phyloP scores from a whole-genome alignment of 2,329 filamentous ascomycete genomes.

The Diaporthe longicolla region DNA sequence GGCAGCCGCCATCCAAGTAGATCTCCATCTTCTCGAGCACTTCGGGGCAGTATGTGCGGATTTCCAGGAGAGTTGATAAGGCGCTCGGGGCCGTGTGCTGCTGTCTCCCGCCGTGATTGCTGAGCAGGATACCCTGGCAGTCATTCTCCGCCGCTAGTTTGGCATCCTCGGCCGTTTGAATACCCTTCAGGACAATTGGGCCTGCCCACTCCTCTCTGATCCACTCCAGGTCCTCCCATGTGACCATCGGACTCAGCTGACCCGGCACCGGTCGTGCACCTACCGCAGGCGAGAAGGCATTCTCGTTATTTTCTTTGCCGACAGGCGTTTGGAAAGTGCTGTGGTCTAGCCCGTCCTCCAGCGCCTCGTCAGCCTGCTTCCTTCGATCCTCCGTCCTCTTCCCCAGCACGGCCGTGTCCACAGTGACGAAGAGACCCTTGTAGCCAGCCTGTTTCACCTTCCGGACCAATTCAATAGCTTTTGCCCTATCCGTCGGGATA shows the following conservation, averaged over 20 bases:
- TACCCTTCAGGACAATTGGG: constrained; percentile 42
- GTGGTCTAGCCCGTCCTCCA: constrained; percentile 40
- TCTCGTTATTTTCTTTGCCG: constrained; percentile 28
- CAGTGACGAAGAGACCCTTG: constrained; percentile 57
- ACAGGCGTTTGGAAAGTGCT: constrained; percentile 22
- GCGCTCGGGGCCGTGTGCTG: constrained; percentile 41
- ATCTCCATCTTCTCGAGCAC: constrained; percentile 66
- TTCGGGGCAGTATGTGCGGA: constrained; percentile 65
- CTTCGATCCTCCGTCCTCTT: constrained; percentile 46
- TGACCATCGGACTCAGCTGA: constrained; percentile 41
- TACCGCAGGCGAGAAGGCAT: constrained; percentile 37
- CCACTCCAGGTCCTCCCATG: constrained; percentile 45
- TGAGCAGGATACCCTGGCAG: constrained; percentile 43
- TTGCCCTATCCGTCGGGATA: constrained; percentile 53
- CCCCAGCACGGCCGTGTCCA: constrained; percentile 49
- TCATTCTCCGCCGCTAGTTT: constrained; percentile 37
- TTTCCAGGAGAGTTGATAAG: constrained; percentile 61
- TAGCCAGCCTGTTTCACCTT: constrained; percentile 52
- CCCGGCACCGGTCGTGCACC: constrained; percentile 41
- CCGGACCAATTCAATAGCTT: constrained; percentile 51
- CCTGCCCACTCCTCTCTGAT: constrained; percentile 48
- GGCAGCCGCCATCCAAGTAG: constrained; percentile 68
- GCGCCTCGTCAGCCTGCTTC: constrained; percentile 43
- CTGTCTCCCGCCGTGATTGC: constrained; percentile 42
- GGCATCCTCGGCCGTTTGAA: constrained; percentile 44